Base-by-base conservation (phyloP, 331 rosid genomes). In the Prunus yedoensis region DNA sequence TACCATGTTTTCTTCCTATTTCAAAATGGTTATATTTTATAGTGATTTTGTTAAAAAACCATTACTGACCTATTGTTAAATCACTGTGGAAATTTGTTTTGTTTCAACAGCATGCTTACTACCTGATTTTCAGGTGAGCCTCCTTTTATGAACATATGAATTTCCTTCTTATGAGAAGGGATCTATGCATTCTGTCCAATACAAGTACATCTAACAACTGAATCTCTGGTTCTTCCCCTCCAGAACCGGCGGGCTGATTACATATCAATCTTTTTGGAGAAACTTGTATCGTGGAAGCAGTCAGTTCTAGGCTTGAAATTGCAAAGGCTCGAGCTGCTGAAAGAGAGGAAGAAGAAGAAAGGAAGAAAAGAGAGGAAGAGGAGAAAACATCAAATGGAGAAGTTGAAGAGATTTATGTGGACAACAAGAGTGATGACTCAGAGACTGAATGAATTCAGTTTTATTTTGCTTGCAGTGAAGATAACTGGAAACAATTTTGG, bases 211-310 rank as follows among this genome's bases (percentile, higher is more conserved):
- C 69, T 65, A 21, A 69, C 8, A 27, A 1, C 30, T 53, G 17
- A 18, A 2, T 61, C 59, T 25, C 73, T 65, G 59, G 64, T 59
- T 51, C 9, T 69, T 79, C 57, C 58, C 57, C 58, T 8, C 73
- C 82, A 93, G 96, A 91, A 77, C 63, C 89, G 78, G 41, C 91
- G 93, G 53, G 79, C 75, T 8, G 92, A 88, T 66, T 93, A 89
- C 85, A 81, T 93, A 77, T 83, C 96, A 8, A 65, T 84, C 82
- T 91, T 91, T 80, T n/a, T 89, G 75, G 89, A 90, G 70, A 89
- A 91, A 76, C 97, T 93, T 14, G 91, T 93, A 57, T 91, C 97
- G 50, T 93, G 97, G 98, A 88, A 32, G 81, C 85, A 17, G 97
- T 84, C 65, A 85, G 88, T 81, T 77, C 79, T 25, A 85, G 93